These are phyloP conservation scores for Teratosphaeria destructans DNA, from an alignment of 2,329 filamentous ascomycete genomes.

Conservation along the genomic window DNA sequence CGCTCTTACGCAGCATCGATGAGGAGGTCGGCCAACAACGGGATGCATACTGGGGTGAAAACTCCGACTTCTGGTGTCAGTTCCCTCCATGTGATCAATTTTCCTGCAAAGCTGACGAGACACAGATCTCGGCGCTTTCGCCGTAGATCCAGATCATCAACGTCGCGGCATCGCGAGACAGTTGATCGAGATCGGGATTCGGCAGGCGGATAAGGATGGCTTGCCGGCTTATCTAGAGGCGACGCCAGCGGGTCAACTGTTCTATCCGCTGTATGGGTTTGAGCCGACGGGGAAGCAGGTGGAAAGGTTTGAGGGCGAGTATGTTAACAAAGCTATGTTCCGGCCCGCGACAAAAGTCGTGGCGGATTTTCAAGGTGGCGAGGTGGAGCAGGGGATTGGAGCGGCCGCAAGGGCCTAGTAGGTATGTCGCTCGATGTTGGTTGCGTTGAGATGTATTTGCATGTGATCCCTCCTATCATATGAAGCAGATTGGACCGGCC, in stretches of 20 bases:
- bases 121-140: constrained; percentile 9
- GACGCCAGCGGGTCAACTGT: constrained; percentile 3
- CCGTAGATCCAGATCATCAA: constrained; percentile 12
- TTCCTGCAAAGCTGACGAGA: neutral
- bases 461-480: too few species aligned
- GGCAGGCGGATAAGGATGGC: constrained; percentile 11
- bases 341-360: neutral
- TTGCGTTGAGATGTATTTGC: too few species aligned
- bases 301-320: neutral
- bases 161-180: constrained; percentile 10
- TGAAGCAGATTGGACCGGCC: too few species aligned
- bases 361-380: neutral
- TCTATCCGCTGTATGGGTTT: constrained; percentile 13
- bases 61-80: constrained; percentile 4
- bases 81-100: neutral
- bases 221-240: constrained; percentile 12
- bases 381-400: neutral
- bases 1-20: neutral
- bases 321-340: constrained; percentile 1
- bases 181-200: constrained; percentile 11
- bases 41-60: constrained; percentile 1
- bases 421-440: neutral
- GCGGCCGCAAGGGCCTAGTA: neutral
- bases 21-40: neutral
- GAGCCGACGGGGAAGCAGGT: neutral